These are phyloP conservation scores for Chaetomium tenue DNA, from an alignment of 495 filamentous ascomycete genomes.

Conservation along the genomic window DNA sequence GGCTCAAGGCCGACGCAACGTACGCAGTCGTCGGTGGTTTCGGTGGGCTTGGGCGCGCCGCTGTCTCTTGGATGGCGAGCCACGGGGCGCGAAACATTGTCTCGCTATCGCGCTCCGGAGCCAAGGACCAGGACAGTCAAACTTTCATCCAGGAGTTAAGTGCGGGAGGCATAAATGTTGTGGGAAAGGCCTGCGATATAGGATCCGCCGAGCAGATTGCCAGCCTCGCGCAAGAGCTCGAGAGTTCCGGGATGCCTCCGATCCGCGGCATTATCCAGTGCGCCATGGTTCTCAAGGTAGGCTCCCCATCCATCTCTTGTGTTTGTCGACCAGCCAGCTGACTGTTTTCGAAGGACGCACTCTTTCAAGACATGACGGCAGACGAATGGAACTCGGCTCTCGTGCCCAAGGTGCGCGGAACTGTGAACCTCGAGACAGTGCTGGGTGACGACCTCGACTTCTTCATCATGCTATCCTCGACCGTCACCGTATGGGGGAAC, in stretches of 20 bases:
- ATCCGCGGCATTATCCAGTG: no score
- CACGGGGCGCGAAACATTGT: slow-evolving; percentile 7
- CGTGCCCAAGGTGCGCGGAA: slow-evolving; percentile 44
- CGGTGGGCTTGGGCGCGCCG: background rate
- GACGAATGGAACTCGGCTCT: slow-evolving; percentile 33
- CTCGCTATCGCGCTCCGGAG: background rate
- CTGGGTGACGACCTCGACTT: slow-evolving; percentile 49
- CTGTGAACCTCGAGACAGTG: slow-evolving; percentile 37
- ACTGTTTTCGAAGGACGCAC: slow-evolving; percentile 24
- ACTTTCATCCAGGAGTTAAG: background rate
- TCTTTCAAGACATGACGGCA: slow-evolving; percentile 36
- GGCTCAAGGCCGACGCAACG: background rate
- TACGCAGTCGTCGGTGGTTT: background rate
- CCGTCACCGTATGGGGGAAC: slow-evolving; percentile 46
- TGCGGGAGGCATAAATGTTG: no score
- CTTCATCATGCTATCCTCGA: slow-evolving; percentile 50
- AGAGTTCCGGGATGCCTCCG: no score
- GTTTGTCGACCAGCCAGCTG: no score
- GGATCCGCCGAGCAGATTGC: no score
- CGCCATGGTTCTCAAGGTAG: no score
- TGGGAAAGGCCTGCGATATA: slow-evolving; percentile 16
- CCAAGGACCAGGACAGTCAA: background rate
- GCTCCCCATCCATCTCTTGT: no score
- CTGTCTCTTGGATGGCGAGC: background rate
- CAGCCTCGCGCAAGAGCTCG: no score